Base-by-base conservation (phyloP, 148 eudicot species). In the Simmondsia chinensis region DNA sequence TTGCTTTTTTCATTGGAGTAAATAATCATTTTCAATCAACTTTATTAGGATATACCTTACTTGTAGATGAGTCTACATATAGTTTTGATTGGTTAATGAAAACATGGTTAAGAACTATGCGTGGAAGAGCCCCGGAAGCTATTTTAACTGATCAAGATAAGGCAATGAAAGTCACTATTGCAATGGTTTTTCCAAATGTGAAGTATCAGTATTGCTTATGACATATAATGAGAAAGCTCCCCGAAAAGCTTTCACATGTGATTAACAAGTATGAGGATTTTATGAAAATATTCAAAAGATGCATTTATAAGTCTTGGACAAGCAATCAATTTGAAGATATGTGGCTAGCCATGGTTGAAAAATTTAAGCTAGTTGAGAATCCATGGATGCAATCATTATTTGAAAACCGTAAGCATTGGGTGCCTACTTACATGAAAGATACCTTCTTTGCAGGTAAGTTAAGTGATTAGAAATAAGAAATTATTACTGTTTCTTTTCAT, bases 341-440 rank as follows among this genome's bases (percentile, higher is more conserved):
- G 22, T 40, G 45, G 45, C n/a, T 2, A 18, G n/a, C 19, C 19
- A 40, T 40, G 25, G 23, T 40, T n/a, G 45, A 40, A 40, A 20
- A 1, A 20, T 18, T 40, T 40, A 26, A 40, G 10, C 25, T 40
- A 1, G 13, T 2, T 2, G 45, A 40, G 11, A 18, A 40, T 40
- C 25, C 19, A 18, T 40, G 45, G 45, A 3, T 13, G 4, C 12
- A 38, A 38, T 38, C 43, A 3, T 14, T 38, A 14, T 38, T 13
- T 38, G 16, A 38, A 16, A 13, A 40, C n/a, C 2, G 45, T 1
- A 20, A 17, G 13, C 45, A 40, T 9, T n/a, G n/a, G n/a, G n/a
- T n/a, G n/a, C n/a, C n/a, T n/a, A n/a, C n/a, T n/a, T n/a, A n/a
- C n/a, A n/a, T 40, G 45, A 26, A n/a, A n/a, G n/a, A n/a, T n/a